Evolutionary conservation across 176 grass and related monocot species (phyloP).

Genomic region (Chrysopogon serrulatus): DNA sequence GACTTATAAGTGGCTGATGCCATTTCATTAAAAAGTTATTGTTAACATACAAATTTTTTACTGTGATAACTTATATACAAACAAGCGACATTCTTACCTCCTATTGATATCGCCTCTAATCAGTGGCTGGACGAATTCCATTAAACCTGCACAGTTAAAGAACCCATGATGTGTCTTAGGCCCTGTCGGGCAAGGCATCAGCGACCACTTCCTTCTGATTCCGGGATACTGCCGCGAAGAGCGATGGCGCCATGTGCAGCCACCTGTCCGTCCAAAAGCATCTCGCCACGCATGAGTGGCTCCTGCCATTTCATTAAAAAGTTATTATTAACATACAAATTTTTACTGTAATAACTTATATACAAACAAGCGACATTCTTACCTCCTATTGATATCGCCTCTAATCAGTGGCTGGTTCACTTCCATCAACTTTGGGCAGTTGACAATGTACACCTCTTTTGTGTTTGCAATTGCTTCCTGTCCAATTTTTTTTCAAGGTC

Average conservation of each 20-base stretch:
- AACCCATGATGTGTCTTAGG: no score
- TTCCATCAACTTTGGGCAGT: neutral
- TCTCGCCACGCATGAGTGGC: no score
- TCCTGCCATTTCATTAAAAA: neutral
- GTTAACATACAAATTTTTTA: neutral
- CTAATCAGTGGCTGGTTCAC: neutral
- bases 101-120: neutral
- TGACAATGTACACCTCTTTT: neutral
- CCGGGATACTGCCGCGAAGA: no score
- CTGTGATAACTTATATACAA: neutral
- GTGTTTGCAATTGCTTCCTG: neutral
- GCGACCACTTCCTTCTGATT: no score
- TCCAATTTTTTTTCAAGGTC: neutral
- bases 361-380: neutral
- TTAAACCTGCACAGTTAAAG: no score
- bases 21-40: neutral
- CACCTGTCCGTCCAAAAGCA: no score
- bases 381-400: neutral
- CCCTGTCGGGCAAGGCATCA: no score
- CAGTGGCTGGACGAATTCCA: no score
- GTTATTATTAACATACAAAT: neutral
- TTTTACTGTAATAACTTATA: neutral
- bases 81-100: neutral
- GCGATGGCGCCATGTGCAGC: no score
- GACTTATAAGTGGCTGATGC: no score